A percentile compares a stretch with the other conserved stretches of the same genome.
Evolutionary conservation across 805 yeast genomes (phyloP).

Genomic region (Suhomyces faveliae): DNA sequence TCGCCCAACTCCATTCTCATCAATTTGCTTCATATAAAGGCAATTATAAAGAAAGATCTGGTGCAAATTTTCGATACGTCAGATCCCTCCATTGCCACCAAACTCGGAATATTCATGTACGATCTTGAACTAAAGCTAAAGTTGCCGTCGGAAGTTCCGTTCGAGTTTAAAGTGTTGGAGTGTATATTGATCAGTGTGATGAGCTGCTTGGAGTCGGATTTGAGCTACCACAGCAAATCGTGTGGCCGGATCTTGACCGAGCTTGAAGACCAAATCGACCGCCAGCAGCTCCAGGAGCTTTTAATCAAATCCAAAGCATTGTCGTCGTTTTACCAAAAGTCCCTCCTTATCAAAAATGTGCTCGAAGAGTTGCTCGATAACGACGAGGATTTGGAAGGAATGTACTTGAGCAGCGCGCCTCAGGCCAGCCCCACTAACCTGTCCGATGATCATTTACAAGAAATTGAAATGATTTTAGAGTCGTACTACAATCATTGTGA

Average conservation of each 20-base stretch:
- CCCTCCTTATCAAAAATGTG: conserved; percentile 72
- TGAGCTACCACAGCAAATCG: conserved; percentile 52
- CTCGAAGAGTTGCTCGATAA: conserved; percentile 81
- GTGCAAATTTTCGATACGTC: conserved; percentile 84
- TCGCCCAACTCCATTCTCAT: conserved; percentile 70
- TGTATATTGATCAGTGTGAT: conserved; percentile 78
- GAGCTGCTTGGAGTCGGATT: conserved; percentile 74
- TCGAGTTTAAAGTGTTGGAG: conserved; percentile 83
- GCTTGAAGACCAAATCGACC: conserved; percentile 75
- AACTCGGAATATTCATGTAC: conserved; percentile 75
- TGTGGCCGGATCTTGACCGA: conserved; percentile 67
- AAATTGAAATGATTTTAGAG: conserved; percentile 83
- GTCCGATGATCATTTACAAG: conserved; percentile 49
- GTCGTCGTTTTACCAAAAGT: conserved; percentile 71
- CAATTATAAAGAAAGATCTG: conserved; percentile 74
- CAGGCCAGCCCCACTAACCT: conserved; percentile 22
- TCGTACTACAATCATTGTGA: conserved; percentile 90
- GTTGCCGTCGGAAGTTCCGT: conserved; percentile 32
- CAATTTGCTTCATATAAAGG: conserved; percentile 84
- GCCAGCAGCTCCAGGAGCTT: conserved; percentile 70
- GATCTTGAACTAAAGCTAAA: conserved; percentile 77
- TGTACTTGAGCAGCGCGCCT: conserved; percentile 53
- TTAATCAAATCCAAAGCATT: conserved; percentile 71
- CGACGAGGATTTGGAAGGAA: conserved; percentile 78
- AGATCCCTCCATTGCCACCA: conserved; percentile 62